Percentiles rank a stretch among this genome's conserved stretches.
phyloP scores from a whole-genome alignment of 2,329 filamentous ascomycete genomes.

The Paecilomyces fulvus region DNA sequence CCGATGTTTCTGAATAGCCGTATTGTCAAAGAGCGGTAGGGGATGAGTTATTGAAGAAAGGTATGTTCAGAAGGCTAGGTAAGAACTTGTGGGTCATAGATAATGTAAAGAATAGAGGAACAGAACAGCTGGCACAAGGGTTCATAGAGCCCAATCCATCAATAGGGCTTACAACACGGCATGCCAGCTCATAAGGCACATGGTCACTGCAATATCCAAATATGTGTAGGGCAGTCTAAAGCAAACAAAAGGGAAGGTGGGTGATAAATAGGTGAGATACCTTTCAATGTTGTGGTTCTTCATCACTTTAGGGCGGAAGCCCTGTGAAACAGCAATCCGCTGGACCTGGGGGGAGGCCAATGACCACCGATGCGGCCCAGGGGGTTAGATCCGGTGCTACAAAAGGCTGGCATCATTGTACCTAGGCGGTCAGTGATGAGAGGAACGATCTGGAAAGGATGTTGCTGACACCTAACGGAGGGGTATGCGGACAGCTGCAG shows the following conservation, averaged over 20 bases:
- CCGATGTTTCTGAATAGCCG: neutral
- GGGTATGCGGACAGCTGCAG: slow-evolving; percentile 20
- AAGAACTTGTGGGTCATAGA: slow-evolving; percentile 12
- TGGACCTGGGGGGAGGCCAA: slow-evolving; percentile 18
- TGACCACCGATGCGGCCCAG: slow-evolving; percentile 15
- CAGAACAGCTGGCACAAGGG: slow-evolving; percentile 4
- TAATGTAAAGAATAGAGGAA: slow-evolving; percentile 10
- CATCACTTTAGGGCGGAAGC: slow-evolving; percentile 14
- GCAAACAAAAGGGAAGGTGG: slow-evolving; percentile 12
- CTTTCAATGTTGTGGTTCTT: slow-evolving; percentile 6
- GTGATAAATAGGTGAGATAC: slow-evolving; percentile 7
- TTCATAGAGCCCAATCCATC: slow-evolving; percentile 5
- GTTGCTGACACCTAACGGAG: neutral
- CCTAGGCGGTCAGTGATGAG: slow-evolving; percentile 2
- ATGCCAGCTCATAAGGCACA: slow-evolving; percentile 18
- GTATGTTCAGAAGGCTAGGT: slow-evolving; percentile 3
- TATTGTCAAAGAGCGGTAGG: neutral
- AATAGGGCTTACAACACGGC: slow-evolving; percentile 4
- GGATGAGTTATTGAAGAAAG: neutral
- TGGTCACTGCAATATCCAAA: slow-evolving; percentile 18
- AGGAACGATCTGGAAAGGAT: neutral
- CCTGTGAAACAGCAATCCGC: slow-evolving; percentile 24
- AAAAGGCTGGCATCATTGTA: slow-evolving; percentile 11
- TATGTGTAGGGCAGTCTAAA: slow-evolving; percentile 9
- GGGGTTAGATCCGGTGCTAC: slow-evolving; percentile 23